Evolutionary conservation across 2,329 filamentous ascomycete genomes (phyloP).

Genomic region (Colletotrichum lentis): DNA sequence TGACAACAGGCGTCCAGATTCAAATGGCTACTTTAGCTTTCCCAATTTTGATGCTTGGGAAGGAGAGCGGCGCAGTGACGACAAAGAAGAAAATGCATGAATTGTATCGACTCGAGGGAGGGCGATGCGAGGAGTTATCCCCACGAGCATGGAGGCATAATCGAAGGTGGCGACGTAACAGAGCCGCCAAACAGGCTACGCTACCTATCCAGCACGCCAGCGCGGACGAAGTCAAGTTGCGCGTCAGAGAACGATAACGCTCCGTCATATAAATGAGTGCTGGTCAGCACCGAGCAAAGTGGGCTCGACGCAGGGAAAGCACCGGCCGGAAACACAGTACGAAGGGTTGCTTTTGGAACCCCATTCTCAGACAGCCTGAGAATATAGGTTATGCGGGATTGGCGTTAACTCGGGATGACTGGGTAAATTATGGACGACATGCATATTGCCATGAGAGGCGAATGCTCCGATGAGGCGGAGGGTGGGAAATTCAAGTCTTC

Average conservation of each 20-base stretch:
- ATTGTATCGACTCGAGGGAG: background rate
- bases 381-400: background rate
- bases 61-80: slow-evolving; percentile 53
- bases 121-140: background rate
- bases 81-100: slow-evolving; percentile 45
- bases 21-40: slow-evolving; percentile 72
- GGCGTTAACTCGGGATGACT: background rate
- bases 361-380: background rate
- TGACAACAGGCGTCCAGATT: slow-evolving; percentile 25
- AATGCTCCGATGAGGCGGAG: background rate
- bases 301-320: background rate
- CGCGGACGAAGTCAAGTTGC: background rate
- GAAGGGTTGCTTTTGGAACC: background rate
- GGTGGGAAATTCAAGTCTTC: background rate
- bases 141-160: background rate
- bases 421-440: background rate
- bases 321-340: background rate
- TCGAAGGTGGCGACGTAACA: background rate
- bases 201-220: background rate
- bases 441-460: background rate
- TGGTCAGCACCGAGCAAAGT: background rate
- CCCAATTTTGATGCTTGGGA: slow-evolving; percentile 76
- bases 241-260: too few relatives aligned
- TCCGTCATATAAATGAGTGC: background rate
- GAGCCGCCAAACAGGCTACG: too few relatives aligned